A percentile compares a stretch with the other conserved stretches of the same genome.
Evolutionary conservation across 1,284 basidiomycete genomes (phyloP).

Genomic region (Coniferiporia weirii): DNA sequence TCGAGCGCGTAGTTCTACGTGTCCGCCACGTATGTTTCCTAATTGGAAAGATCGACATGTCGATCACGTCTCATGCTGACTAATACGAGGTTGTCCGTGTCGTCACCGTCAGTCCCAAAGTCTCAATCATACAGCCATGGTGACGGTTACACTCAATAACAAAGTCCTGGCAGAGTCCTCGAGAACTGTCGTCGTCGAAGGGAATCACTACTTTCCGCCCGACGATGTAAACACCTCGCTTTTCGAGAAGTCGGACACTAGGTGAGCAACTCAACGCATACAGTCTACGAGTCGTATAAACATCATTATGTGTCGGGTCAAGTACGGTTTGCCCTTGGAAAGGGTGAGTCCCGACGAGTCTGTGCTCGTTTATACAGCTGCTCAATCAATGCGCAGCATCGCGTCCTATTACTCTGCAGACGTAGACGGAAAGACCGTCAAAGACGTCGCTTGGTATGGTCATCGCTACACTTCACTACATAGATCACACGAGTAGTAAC

Average conservation of each 20-base stretch:
- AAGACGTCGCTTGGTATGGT: slow-evolving; percentile 58
- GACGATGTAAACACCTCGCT: slow-evolving; percentile 36
- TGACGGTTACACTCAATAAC: slow-evolving; percentile 23
- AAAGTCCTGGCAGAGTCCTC: slow-evolving; percentile 24
- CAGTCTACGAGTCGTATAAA: neutral
- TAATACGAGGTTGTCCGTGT: no score
- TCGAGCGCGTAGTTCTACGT: slow-evolving; percentile 1
- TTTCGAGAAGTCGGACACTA: slow-evolving; percentile 46
- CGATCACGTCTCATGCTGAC: neutral
- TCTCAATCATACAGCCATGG: slow-evolving; percentile 14
- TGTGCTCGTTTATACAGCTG: neutral
- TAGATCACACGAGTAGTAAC: neutral
- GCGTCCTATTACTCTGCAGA: slow-evolving; percentile 58
- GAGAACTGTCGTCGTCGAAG: slow-evolving; percentile 23
- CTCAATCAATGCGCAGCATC: slow-evolving; percentile 32
- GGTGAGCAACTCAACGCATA: slow-evolving; percentile 28
- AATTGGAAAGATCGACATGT: neutral
- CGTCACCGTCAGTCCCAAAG: neutral
- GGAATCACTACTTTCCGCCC: slow-evolving; percentile 26
- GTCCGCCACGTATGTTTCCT: slow-evolving; percentile 5
- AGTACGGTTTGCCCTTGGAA: slow-evolving; percentile 61
- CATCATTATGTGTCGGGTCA: neutral
- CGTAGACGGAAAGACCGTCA: slow-evolving; percentile 41
- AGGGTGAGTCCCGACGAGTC: slow-evolving; percentile 38
- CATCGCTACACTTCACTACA: no score